These are phyloP conservation scores for Chrysopogon serrulatus DNA, from an alignment of 176 grass and related monocot genomes.

Conservation along the genomic window DNA sequence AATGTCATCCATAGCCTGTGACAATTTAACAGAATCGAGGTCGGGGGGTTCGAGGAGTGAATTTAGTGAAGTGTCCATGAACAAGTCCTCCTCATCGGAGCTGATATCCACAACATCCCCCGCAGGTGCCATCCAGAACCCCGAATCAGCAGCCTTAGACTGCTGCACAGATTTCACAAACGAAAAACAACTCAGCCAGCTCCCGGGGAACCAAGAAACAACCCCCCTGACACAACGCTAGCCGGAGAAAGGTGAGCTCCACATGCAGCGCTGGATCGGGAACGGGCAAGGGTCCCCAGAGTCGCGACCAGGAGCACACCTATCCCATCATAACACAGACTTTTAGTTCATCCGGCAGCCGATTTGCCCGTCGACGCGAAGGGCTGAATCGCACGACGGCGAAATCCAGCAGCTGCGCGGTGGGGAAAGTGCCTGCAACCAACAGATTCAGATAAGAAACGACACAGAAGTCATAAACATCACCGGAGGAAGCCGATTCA, in stretches of 20 bases:
- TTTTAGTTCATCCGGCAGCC: slow-evolving; percentile 12
- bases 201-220: slow-evolving; percentile 13
- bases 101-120: slow-evolving; percentile 70
- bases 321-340: slow-evolving; percentile 11
- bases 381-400: not conserved
- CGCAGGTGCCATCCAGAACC: slow-evolving; percentile 33
- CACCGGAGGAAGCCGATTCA: not conserved
- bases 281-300: not conserved
- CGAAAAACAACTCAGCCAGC: not conserved
- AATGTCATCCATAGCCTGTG: slow-evolving; percentile 19
- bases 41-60: not conserved
- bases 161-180: not conserved
- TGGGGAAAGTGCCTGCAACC: slow-evolving; percentile 25
- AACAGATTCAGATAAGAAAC: slow-evolving; percentile 2
- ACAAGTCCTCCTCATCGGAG: slow-evolving; percentile 79
- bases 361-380: not conserved
- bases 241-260: slow-evolving; percentile 10
- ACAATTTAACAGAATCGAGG: not conserved
- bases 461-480: not conserved
- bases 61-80: not conserved
- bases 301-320: not conserved
- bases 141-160: not conserved
- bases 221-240: not conserved
- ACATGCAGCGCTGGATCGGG: slow-evolving; percentile 8
- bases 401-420: not conserved